phyloP scores from a whole-genome alignment of 129 eudicot genomes.

The Pittosporum tobira region DNA sequence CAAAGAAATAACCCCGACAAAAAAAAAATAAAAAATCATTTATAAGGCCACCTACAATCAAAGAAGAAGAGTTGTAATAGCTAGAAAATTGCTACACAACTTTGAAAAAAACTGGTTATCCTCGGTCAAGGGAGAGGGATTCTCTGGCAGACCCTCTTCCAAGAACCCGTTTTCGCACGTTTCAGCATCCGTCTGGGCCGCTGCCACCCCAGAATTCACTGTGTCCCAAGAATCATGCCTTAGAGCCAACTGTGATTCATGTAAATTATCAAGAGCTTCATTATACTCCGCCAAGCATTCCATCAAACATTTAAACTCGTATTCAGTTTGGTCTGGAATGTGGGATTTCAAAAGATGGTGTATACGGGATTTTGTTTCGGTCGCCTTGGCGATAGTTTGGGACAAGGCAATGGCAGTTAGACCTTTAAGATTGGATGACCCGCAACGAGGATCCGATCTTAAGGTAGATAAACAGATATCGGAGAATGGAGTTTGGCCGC shows the following conservation, averaged over 20 bases:
- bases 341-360: neutral
- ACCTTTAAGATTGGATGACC: constrained; percentile 8
- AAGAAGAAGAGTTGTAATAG: neutral
- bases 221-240: neutral
- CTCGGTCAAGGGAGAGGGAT: constrained; percentile 9
- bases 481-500: constrained; percentile 3
- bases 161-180: constrained; percentile 3
- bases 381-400: constrained; percentile 1
- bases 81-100: constrained; percentile 13
- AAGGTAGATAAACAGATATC: constrained; percentile 1
- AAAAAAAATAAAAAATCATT: neutral
- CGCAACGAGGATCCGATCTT: constrained; percentile 11
- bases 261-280: constrained; percentile 8
- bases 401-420: neutral
- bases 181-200: constrained; percentile 3
- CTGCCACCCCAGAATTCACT: constrained; percentile 3
- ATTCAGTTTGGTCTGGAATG: neutral
- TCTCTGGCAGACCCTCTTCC: neutral
- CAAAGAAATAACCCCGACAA: neutral
- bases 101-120: constrained; percentile 3
- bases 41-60: neutral
- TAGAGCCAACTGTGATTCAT: neutral
- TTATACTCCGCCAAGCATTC: constrained; percentile 6
- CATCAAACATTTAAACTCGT: constrained; percentile 1
- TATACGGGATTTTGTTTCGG: constrained; percentile 5